These are phyloP conservation scores for Macrophomina pseudophaseolina DNA, from an alignment of 2,329 filamentous ascomycete species.

Conservation along the genomic window DNA sequence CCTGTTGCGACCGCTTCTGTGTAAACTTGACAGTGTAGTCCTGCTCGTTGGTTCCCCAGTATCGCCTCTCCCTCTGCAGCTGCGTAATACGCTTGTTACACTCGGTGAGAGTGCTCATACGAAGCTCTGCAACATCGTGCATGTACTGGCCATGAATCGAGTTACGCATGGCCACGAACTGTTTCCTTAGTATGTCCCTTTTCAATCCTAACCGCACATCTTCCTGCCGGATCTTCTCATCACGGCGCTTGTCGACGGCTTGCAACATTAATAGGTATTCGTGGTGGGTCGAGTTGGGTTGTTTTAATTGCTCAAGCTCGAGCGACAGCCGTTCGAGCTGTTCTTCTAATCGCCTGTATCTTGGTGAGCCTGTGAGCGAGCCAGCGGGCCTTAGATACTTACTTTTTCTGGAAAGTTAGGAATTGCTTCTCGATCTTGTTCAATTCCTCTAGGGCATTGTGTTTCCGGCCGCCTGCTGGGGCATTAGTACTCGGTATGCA, in stretches of 20 bases:
- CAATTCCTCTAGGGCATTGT: conserved; percentile 78
- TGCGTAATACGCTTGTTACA: conserved; percentile 91
- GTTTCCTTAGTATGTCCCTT: conserved; percentile 64
- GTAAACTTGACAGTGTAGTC: conserved; percentile 85
- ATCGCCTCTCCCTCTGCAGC: conserved; percentile 86
- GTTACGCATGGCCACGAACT: conserved; percentile 25
- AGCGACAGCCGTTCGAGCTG: conserved; percentile 79
- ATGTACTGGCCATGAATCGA: conserved; percentile 22
- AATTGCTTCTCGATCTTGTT: conserved; percentile 87
- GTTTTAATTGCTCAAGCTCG: conserved; percentile 65
- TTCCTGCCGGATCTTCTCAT: conserved; percentile 79
- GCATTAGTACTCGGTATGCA: neutral
- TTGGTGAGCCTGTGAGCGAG: neutral
- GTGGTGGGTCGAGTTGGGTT: conserved; percentile 73
- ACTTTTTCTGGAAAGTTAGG: conserved; percentile 80
- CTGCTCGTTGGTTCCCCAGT: conserved; percentile 75
- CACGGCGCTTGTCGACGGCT: conserved; percentile 79
- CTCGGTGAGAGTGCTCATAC: conserved; percentile 78
- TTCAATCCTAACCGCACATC: conserved; percentile 76
- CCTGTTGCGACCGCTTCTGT: conserved; percentile 74
- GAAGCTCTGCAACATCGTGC: conserved; percentile 69
- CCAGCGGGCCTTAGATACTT: conserved; percentile 35
- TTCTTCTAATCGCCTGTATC: conserved; percentile 79
- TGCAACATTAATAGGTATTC: conserved; percentile 91
- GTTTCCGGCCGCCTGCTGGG: conserved; percentile 68